These are phyloP conservation scores for Trichoderma oligosporum DNA, from an alignment of 2,329 filamentous ascomycete species.

Conservation along the genomic window DNA sequence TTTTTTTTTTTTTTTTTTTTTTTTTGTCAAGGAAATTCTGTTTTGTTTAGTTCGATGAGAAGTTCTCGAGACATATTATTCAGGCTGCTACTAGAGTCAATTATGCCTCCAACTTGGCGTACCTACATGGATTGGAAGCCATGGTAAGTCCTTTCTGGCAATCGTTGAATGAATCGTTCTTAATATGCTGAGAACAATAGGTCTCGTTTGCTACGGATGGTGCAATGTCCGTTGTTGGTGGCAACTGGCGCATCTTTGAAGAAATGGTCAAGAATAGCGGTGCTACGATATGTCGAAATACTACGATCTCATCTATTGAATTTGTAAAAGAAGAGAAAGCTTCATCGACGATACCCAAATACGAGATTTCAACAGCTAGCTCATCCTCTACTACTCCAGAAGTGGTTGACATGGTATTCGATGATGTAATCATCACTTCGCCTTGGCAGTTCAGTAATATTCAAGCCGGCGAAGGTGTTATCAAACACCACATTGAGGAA, in stretches of 20 bases:
- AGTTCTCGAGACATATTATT: slow-evolving; percentile 76
- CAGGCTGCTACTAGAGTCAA: slow-evolving; percentile 92
- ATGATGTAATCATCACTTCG: slow-evolving; percentile 76
- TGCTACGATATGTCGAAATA: slow-evolving; percentile 61
- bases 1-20: no score
- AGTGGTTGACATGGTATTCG: slow-evolving; percentile 56
- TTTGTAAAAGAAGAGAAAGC: slow-evolving; percentile 42
- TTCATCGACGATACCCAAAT: slow-evolving; percentile 41
- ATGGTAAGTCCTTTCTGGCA: slow-evolving; percentile 51
- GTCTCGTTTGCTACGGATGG: slow-evolving; percentile 87
- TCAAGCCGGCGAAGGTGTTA: slow-evolving; percentile 57
- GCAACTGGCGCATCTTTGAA: slow-evolving; percentile 95
- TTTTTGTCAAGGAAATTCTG: no score
- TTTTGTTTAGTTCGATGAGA: slow-evolving; percentile 51
- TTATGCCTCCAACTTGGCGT: slow-evolving; percentile 83
- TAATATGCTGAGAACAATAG: slow-evolving; percentile 26
- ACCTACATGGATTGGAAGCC: slow-evolving; percentile 83
- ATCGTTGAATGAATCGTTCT: not conserved
- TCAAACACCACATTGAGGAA: slow-evolving; percentile 65
- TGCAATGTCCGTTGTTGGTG: slow-evolving; percentile 72
- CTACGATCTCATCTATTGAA: slow-evolving; percentile 59
- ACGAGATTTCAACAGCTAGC: slow-evolving; percentile 37
- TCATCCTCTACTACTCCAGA: slow-evolving; percentile 27
- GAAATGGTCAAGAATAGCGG: slow-evolving; percentile 66
- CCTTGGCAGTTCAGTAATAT: slow-evolving; percentile 81